A percentile compares a stretch with the other conserved stretches of the same genome.
Evolutionary conservation across 345 rosid genomes (phyloP).

Genomic region (Kernera saxatilis): DNA sequence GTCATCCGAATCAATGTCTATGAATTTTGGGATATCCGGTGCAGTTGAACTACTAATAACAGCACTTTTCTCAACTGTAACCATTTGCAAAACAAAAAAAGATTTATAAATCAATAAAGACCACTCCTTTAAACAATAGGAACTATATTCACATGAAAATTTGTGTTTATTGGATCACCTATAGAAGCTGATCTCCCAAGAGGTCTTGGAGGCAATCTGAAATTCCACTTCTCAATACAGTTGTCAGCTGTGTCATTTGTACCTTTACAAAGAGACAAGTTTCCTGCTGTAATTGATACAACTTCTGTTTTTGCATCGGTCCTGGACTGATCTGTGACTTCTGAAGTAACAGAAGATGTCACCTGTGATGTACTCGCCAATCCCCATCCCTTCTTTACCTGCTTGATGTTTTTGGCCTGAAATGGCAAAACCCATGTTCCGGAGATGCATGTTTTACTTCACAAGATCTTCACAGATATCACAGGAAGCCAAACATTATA

Average conservation of each 20-base stretch:
- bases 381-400: slow-evolving; percentile 33
- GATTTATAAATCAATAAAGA: neutral
- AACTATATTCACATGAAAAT: neutral
- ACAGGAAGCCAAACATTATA: neutral
- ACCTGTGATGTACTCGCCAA: slow-evolving; percentile 32
- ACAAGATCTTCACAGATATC: slow-evolving; percentile 3
- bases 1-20: slow-evolving; percentile 61
- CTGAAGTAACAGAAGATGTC: slow-evolving; percentile 33
- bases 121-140: neutral
- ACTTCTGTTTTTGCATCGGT: slow-evolving; percentile 7
- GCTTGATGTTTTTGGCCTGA: slow-evolving; percentile 55
- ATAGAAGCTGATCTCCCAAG: slow-evolving; percentile 21
- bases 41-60: slow-evolving; percentile 24
- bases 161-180: slow-evolving; percentile 20
- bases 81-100: slow-evolving; percentile 3
- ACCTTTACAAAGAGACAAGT: slow-evolving; percentile 1
- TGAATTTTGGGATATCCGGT: slow-evolving; percentile 36
- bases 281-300: slow-evolving; percentile 3
- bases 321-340: slow-evolving; percentile 21
- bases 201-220: slow-evolving; percentile 29
- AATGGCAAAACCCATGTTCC: slow-evolving; percentile 1
- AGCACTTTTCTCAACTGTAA: slow-evolving; percentile 38
- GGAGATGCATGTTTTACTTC: slow-evolving; percentile 10
- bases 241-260: slow-evolving; percentile 12
- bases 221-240: slow-evolving; percentile 6